phyloP scores from a whole-genome alignment of 2,329 filamentous ascomycete species.

The Fusarium nematophilum region DNA sequence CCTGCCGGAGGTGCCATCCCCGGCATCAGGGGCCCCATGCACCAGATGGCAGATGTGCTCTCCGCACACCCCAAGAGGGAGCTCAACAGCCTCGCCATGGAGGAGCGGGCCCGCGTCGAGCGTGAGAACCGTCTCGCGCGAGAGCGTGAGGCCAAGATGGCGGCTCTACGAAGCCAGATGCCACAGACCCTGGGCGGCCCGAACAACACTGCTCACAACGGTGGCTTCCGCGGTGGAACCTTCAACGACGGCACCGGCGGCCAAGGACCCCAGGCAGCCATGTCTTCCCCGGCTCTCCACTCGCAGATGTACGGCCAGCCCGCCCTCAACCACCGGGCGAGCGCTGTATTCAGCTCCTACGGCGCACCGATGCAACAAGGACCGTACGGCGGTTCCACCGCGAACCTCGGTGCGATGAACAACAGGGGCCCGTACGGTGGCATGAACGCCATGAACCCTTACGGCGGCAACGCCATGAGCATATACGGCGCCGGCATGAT shows the following conservation, averaged over 20 bases:
- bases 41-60: conserved; percentile 69
- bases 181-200: conserved; percentile 53
- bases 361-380: conserved; percentile 42
- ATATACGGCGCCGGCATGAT: conserved; percentile 47
- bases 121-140: conserved; percentile 54
- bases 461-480: conserved; percentile 37
- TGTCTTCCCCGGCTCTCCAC: conserved; percentile 44
- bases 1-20: conserved; percentile 15
- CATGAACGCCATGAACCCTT: conserved; percentile 37
- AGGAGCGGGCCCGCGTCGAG: conserved; percentile 55
- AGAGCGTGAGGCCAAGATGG: conserved; percentile 62
- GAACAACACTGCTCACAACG: conserved; percentile 48
- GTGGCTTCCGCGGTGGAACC: conserved; percentile 63
- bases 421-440: conserved; percentile 37
- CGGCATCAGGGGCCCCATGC: conserved; percentile 53
- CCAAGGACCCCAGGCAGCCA: conserved; percentile 36
- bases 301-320: conserved; percentile 38
- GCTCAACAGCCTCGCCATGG: conserved; percentile 53
- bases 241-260: conserved; percentile 66
- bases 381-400: conserved; percentile 42
- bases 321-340: conserved; percentile 44
- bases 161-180: conserved; percentile 61
- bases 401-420: conserved; percentile 33
- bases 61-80: conserved; percentile 56
- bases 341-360: conserved; percentile 47